These are phyloP conservation scores for Fusarium agapanthi DNA, from an alignment of 2,329 filamentous ascomycete genomes.

Conservation along the genomic window DNA sequence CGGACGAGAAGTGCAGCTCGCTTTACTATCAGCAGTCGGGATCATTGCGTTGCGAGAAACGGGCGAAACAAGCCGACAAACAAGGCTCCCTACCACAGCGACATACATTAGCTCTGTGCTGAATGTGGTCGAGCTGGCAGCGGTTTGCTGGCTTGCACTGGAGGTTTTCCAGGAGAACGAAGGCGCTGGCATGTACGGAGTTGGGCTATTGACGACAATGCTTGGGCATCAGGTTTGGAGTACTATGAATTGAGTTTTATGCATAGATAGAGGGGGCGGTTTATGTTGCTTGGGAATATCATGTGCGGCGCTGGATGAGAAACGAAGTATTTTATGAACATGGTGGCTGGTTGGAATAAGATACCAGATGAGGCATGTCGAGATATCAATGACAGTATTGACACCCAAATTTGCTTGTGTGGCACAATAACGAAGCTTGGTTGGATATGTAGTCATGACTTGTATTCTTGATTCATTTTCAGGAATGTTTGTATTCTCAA, in stretches of 20 bases:
- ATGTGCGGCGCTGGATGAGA: constrained; percentile 18
- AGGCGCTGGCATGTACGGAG: constrained; percentile 41
- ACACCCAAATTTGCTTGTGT: neutral
- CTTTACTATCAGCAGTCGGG: constrained; percentile 41
- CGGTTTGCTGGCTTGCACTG: constrained; percentile 47
- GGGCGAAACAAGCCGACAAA: constrained; percentile 38
- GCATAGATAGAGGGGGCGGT: neutral
- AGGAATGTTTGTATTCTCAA: neutral
- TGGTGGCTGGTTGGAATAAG: neutral
- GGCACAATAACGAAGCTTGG: too few relatives aligned
- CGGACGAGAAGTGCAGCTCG: constrained; percentile 41
- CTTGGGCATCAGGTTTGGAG: constrained; percentile 46
- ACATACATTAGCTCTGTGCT: constrained; percentile 41
- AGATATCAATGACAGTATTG: neutral
- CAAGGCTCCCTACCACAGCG: constrained; percentile 25
- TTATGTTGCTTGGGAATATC: constrained; percentile 7
- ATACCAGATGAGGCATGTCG: neutral
- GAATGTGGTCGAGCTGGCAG: constrained; percentile 45
- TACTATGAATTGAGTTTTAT: constrained; percentile 18
- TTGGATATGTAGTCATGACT: neutral
- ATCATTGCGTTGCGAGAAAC: constrained; percentile 44
- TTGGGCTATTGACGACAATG: constrained; percentile 44
- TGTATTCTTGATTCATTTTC: neutral
- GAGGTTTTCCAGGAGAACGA: constrained; percentile 42
- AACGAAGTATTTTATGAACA: constrained; percentile 7